Conservation (phyloP, 2,329 filamentous ascomycete species). For the Aspergillus transmontanensis region DNA sequence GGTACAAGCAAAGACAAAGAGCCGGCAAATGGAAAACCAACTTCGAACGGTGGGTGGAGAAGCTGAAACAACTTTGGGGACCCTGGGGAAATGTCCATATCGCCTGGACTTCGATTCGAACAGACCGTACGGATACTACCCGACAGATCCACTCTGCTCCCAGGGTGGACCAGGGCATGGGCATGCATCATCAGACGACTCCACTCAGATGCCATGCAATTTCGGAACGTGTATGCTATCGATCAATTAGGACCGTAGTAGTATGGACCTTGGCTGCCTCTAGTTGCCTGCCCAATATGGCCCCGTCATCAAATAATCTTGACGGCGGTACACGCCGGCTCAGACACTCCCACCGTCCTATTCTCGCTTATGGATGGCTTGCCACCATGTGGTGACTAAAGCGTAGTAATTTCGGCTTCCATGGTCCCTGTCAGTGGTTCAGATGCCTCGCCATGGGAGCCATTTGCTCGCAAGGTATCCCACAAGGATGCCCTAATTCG, state of each 20-base stretch:
- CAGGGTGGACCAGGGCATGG: neutral
- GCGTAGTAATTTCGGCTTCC: neutral
- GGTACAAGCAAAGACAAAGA: neutral
- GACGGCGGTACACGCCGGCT: neutral
- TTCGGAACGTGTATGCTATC: neutral
- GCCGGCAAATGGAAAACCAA: neutral
- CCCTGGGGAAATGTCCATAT: neutral
- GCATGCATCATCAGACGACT: neutral
- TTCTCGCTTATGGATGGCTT: neutral
- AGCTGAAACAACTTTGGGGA: neutral
- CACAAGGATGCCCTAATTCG: neutral
- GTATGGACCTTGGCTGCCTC: neutral
- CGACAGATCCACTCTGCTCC: neutral
- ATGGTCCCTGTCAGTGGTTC: neutral
- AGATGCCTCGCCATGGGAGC: neutral
- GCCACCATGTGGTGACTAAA: neutral
- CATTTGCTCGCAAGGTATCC: neutral
- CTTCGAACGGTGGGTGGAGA: neutral
- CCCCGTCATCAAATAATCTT: neutral
- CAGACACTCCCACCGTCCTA: neutral
- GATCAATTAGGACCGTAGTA: neutral
- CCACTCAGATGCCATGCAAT: neutral
- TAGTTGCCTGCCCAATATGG: neutral
- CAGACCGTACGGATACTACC: neutral
- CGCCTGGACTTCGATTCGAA: neutral